Percentiles rank a stretch among this genome's conserved stretches.
phyloP scores from a whole-genome alignment of 192 early-diverging fungal genomes.

The Coemansia sp. region DNA sequence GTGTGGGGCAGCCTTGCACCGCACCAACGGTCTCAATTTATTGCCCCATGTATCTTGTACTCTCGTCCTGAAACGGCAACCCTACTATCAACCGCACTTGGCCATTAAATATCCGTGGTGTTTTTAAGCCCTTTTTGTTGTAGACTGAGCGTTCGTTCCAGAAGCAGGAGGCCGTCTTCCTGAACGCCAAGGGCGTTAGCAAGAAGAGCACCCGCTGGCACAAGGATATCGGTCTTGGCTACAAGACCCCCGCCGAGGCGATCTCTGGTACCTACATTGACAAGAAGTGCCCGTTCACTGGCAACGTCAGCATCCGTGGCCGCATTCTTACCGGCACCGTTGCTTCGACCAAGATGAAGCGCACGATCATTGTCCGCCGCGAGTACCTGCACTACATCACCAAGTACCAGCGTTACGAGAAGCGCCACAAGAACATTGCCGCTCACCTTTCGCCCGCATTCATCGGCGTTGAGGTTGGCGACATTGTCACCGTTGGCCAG shows the following conservation, averaged over 20 bases:
- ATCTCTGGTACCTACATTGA: conserved; percentile 97
- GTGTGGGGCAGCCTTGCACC: no score
- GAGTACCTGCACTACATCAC: conserved; percentile 99
- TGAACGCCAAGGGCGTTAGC: conserved; percentile 71
- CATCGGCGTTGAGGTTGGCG: conserved; percentile 83
- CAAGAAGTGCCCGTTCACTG: conserved; percentile 99
- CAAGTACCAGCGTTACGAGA: conserved; percentile 99
- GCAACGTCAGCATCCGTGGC: conserved; percentile 94
- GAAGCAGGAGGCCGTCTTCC: conserved; percentile 93
- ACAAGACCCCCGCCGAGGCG: conserved; percentile 98
- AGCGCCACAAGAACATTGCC: conserved; percentile 99
- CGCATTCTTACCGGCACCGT: conserved; percentile 94
- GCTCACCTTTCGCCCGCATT: conserved; percentile 94
- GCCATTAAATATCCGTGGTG: neutral
- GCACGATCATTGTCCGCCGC: conserved; percentile 95
- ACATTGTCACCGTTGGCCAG: conserved; percentile 96
- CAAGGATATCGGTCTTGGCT: conserved; percentile 98
- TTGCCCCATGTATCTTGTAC: neutral
- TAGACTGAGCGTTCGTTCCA: conserved; percentile 96
- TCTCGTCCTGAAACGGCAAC: no score
- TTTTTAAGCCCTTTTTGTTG: neutral
- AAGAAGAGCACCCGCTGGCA: conserved; percentile 85
- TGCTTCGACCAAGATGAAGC: conserved; percentile 96
- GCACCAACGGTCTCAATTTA: no score
- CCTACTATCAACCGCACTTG: neutral